Conservation (phyloP, 2,329 filamentous ascomycete genomes). For the Sporothrix mexicana region DNA sequence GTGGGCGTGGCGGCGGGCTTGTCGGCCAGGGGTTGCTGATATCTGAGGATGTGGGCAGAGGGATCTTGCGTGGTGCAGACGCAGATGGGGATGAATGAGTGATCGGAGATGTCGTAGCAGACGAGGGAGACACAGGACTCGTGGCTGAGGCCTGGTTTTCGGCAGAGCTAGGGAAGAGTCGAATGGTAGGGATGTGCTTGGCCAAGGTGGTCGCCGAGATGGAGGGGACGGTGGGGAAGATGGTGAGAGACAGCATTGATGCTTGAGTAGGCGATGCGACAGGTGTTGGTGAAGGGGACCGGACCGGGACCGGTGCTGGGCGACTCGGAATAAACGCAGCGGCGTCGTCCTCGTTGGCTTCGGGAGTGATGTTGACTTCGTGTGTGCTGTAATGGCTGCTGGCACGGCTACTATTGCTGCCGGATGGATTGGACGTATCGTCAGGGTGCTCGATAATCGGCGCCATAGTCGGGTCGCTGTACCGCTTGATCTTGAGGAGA, state of each 20-base stretch:
- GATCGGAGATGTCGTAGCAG: neutral
- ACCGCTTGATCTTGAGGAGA: conserved; percentile 31
- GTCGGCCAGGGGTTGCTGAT: conserved; percentile 33
- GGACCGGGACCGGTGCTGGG: conserved; percentile 20
- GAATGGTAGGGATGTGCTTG: conserved; percentile 33
- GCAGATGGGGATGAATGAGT: neutral
- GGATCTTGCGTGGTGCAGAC: conserved; percentile 6
- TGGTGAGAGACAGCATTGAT: neutral
- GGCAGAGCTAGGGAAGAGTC: conserved; percentile 33
- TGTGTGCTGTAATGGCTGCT: conserved; percentile 22
- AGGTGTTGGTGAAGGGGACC: neutral
- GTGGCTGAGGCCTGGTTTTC: neutral
- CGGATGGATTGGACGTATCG: conserved; percentile 13
- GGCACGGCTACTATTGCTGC: conserved; percentile 21
- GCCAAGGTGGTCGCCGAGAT: neutral
- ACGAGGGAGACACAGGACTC: neutral
- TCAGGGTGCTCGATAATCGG: conserved; percentile 37
- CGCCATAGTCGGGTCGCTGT: conserved; percentile 34
- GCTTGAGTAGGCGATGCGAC: neutral
- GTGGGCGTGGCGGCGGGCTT: conserved; percentile 23
- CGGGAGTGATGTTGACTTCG: neutral
- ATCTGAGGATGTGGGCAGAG: neutral
- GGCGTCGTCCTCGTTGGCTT: neutral
- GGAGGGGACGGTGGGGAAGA: neutral
- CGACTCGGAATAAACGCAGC: conserved; percentile 30